phyloP scores from a whole-genome alignment of 768 basidiomycete genomes.

The Trichaptum fuscoviolaceum region DNA sequence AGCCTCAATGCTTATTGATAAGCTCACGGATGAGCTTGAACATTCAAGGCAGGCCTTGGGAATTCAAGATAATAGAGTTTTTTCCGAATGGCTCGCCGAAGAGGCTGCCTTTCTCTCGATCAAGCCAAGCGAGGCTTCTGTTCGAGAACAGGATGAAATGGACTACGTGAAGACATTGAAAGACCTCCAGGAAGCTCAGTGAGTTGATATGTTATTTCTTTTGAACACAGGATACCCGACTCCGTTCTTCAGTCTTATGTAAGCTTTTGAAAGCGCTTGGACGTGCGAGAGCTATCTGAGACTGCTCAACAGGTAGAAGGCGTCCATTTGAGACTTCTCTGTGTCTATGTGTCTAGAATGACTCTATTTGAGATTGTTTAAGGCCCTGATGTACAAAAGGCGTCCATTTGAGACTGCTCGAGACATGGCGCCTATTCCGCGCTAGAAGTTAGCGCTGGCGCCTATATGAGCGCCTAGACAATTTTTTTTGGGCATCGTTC shows the following conservation, averaged over 20 bases:
- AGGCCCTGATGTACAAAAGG: no score
- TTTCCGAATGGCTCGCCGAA: conserved; percentile 19
- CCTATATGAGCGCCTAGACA: background rate
- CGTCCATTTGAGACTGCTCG: no score
- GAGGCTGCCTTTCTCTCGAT: conserved; percentile 17
- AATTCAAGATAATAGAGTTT: conserved; percentile 4
- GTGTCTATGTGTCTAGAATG: no score
- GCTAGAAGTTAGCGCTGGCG: background rate
- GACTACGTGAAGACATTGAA: conserved; percentile 3
- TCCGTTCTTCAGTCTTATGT: no score
- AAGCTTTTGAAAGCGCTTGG: no score
- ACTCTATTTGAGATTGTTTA: no score
- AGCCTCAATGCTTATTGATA: background rate
- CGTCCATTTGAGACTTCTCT: background rate
- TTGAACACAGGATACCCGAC: background rate
- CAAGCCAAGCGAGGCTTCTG: conserved; percentile 12
- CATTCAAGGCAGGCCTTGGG: background rate
- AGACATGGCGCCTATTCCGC: background rate
- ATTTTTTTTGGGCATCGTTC: background rate
- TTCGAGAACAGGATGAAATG: background rate
- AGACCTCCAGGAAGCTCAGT: background rate
- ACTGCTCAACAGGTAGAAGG: background rate
- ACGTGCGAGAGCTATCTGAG: no score
- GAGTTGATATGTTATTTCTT: background rate
- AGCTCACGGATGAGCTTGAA: background rate